These are phyloP conservation scores for Schizophyllum commune DNA, from an alignment of 1,284 basidiomycete genomes.

Conservation along the genomic window DNA sequence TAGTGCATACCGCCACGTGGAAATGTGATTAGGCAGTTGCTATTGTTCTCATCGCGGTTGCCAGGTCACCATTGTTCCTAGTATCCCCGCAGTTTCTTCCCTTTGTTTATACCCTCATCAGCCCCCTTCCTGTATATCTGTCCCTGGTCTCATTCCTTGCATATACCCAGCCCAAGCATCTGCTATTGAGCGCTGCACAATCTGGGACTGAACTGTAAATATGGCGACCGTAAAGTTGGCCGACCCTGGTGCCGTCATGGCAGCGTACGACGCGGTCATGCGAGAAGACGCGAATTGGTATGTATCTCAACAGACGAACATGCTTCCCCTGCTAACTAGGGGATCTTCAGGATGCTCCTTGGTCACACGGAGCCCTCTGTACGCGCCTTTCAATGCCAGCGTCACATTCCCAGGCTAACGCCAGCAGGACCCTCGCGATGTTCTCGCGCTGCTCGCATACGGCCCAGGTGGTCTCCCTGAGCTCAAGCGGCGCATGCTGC, in stretches of 20 bases:
- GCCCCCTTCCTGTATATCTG: too few relatives aligned
- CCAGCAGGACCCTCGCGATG: slow-evolving; percentile 19
- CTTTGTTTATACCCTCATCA: not conserved
- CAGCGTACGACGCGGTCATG: slow-evolving; percentile 12
- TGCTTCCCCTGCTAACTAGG: slow-evolving; percentile 4
- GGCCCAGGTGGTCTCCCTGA: slow-evolving; percentile 33
- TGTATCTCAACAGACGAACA: slow-evolving; percentile 3
- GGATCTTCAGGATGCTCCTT: slow-evolving; percentile 26
- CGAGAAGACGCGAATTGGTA: slow-evolving; percentile 28
- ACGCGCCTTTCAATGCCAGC: not conserved
- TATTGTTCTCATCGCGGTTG: too few relatives aligned
- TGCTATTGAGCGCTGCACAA: not conserved
- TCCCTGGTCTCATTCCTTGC: too few relatives aligned
- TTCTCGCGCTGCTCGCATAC: slow-evolving; percentile 28
- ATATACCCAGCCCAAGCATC: too few relatives aligned
- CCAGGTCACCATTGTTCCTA: not conserved
- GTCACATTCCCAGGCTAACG: not conserved
- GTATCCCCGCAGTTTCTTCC: not conserved
- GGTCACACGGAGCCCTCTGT: slow-evolving; percentile 22
- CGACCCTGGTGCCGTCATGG: slow-evolving; percentile 20
- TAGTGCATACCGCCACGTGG: too few relatives aligned
- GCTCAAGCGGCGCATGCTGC: slow-evolving; percentile 28
- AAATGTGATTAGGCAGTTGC: too few relatives aligned
- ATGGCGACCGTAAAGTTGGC: slow-evolving; percentile 17
- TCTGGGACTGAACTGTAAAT: too few relatives aligned